A percentile compares a stretch with the other conserved stretches of the same genome.
These are phyloP conservation scores for Chlorella sorokiniana DNA, from an alignment of 139 green algal genomes.

Conservation along the genomic window DNA sequence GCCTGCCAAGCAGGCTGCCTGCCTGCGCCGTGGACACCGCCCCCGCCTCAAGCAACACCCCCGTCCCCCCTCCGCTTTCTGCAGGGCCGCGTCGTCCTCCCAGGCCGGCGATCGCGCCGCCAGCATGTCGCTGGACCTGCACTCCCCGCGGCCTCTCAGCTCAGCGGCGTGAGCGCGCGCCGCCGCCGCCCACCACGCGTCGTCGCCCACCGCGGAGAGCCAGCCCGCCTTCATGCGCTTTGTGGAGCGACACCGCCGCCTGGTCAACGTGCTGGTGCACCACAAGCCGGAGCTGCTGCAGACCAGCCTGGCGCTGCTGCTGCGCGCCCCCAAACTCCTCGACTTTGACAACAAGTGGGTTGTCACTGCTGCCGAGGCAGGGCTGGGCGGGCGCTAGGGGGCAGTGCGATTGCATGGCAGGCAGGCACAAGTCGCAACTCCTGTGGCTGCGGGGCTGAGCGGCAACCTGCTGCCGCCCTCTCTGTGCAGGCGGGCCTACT, in stretches of 20 bases:
- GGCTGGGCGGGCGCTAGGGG: background rate
- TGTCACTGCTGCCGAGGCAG: background rate
- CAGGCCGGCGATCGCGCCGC: background rate
- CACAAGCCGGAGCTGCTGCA: slow-evolving; percentile 82
- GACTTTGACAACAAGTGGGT: slow-evolving; percentile 98
- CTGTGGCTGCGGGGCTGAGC: background rate
- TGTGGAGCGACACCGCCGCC: slow-evolving; percentile 81
- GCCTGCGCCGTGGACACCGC: background rate
- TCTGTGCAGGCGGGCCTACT: slow-evolving; percentile 63
- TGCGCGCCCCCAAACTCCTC: slow-evolving; percentile 83
- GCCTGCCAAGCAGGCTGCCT: background rate
- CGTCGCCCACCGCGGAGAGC: slow-evolving; percentile 22
- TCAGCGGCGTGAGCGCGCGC: background rate
- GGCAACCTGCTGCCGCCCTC: background rate
- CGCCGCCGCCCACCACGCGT: background rate
- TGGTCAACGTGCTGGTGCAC: slow-evolving; percentile 92
- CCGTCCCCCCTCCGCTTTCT: background rate
- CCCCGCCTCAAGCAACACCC: background rate
- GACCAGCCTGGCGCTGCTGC: slow-evolving; percentile 73
- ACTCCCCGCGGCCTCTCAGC: slow-evolving; percentile 16
- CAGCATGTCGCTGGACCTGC: slow-evolving; percentile 26
- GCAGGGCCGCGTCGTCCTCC: slow-evolving; percentile 3
- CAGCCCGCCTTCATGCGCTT: slow-evolving; percentile 61
- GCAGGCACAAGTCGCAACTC: too few relatives aligned
- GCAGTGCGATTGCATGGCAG: too few relatives aligned